These are phyloP conservation scores for Fonsecaea multimorphosa DNA, from an alignment of 2,329 filamentous ascomycete species.

Conservation along the genomic window DNA sequence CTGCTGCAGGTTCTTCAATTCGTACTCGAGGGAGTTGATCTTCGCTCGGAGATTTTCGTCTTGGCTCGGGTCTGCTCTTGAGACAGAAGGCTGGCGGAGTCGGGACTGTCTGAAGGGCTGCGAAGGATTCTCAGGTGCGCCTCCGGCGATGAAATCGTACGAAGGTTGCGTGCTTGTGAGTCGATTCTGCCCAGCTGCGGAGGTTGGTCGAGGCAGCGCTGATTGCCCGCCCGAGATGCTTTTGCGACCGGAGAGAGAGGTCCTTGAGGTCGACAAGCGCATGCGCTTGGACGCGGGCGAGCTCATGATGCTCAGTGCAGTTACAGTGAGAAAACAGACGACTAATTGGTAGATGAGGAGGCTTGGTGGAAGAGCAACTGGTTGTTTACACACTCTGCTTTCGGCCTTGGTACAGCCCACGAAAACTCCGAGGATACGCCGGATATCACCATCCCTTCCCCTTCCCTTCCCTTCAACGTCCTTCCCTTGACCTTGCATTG, in stretches of 20 bases:
- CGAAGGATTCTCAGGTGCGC: slow-evolving; percentile 50
- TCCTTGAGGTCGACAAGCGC: slow-evolving; percentile 37
- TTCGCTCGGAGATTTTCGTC: slow-evolving; percentile 88
- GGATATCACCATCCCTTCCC: not conserved
- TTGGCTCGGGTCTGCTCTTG: slow-evolving; percentile 42
- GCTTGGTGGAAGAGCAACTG: not conserved
- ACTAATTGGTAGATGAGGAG: not conserved
- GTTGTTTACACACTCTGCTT: slow-evolving; percentile 13
- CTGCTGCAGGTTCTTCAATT: slow-evolving; percentile 83
- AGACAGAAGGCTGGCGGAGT: slow-evolving; percentile 47
- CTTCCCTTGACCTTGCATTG: not conserved
- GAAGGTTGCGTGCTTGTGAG: slow-evolving; percentile 59
- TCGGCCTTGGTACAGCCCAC: not conserved
- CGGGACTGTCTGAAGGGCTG: slow-evolving; percentile 44
- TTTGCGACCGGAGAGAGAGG: slow-evolving; percentile 36
- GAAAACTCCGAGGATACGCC: slow-evolving; percentile 5
- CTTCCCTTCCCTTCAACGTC: not conserved
- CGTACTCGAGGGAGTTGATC: slow-evolving; percentile 84
- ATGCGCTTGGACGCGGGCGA: slow-evolving; percentile 38
- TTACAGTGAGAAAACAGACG: not conserved
- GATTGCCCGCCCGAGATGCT: slow-evolving; percentile 34
- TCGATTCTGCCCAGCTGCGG: slow-evolving; percentile 39
- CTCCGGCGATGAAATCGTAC: slow-evolving; percentile 66
- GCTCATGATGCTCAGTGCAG: slow-evolving; percentile 27
- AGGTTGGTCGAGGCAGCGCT: slow-evolving; percentile 33